A percentile compares a stretch with the other conserved stretches of the same genome.
phyloP scores from a whole-genome alignment of 192 early-diverging fungal species.

The Funneliformis geosporum region DNA sequence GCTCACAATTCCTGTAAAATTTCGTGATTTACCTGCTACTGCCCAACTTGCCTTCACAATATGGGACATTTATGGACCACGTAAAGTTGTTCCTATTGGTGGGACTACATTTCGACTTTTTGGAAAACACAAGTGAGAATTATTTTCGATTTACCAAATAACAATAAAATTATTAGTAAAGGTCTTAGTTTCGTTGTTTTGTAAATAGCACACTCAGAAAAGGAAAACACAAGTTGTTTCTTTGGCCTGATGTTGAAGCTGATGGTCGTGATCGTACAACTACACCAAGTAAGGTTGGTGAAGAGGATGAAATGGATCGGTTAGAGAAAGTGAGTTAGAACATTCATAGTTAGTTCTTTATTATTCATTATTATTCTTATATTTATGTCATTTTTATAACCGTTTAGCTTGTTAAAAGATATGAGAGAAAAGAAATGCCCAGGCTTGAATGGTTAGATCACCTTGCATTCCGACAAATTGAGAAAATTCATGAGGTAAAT shows the following conservation, averaged over 20 bases:
- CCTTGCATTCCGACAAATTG: slow-evolving; percentile 85
- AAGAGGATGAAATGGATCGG: slow-evolving; percentile 75
- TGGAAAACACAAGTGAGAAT: slow-evolving; percentile 68
- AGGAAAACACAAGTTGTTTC: slow-evolving; percentile 75
- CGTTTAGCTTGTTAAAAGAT: slow-evolving; percentile 67
- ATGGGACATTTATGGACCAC: slow-evolving; percentile 78
- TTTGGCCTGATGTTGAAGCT: slow-evolving; percentile 70
- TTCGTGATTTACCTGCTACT: slow-evolving; percentile 76
- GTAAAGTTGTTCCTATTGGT: slow-evolving; percentile 73
- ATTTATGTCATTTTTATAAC: neutral
- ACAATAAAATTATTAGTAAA: too few relatives aligned
- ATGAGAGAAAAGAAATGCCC: slow-evolving; percentile 86
- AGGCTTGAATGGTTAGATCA: slow-evolving; percentile 92
- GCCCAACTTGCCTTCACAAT: slow-evolving; percentile 74
- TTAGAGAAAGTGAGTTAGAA: slow-evolving; percentile 71
- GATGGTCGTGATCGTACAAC: slow-evolving; percentile 58
- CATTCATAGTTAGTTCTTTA: slow-evolving; percentile 17
- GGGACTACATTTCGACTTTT: slow-evolving; percentile 80
- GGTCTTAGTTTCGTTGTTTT: neutral
- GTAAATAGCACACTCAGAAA: slow-evolving; percentile 72
- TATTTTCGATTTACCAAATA: neutral
- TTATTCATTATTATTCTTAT: neutral
- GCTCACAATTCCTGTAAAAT: slow-evolving; percentile 85
- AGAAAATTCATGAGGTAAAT: slow-evolving; percentile 71
- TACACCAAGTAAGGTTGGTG: slow-evolving; percentile 56